Percentiles rank a stretch among this genome's conserved stretches.
These are phyloP conservation scores for Heterobasidion parviporum DNA, from an alignment of 1,284 basidiomycete species.

Conservation along the genomic window DNA sequence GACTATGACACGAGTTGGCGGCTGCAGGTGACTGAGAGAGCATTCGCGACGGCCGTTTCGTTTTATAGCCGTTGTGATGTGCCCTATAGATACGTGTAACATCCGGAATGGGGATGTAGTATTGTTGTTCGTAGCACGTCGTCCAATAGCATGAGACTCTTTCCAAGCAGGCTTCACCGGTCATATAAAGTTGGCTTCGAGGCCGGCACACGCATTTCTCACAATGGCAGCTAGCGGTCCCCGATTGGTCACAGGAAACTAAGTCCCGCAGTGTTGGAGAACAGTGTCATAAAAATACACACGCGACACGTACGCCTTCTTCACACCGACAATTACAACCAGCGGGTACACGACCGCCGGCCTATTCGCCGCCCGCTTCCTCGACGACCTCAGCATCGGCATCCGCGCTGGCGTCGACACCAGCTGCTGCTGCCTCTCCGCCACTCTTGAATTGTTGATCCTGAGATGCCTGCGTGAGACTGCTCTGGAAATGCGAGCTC, in stretches of 20 bases:
- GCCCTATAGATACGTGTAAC: neutral
- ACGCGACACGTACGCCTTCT: too few relatives aligned
- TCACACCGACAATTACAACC: neutral
- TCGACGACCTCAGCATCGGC: conserved; percentile 8
- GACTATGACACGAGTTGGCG: too few relatives aligned
- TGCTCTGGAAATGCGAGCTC: conserved; percentile 79
- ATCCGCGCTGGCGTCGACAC: conserved; percentile 14
- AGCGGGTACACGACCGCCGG: neutral
- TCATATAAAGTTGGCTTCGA: neutral
- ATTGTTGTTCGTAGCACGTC: neutral
- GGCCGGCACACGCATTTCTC: neutral
- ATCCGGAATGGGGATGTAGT: neutral
- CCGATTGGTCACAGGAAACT: too few relatives aligned
- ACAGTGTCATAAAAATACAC: too few relatives aligned
- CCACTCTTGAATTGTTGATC: conserved; percentile 71
- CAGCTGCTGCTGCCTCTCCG: conserved; percentile 23
- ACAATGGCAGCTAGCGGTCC: neutral
- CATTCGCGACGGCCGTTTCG: neutral
- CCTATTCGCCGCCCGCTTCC: neutral
- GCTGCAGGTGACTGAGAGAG: too few relatives aligned
- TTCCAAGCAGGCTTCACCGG: neutral
- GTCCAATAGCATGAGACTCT: neutral
- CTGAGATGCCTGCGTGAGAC: conserved; percentile 72
- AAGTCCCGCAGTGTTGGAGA: too few relatives aligned
- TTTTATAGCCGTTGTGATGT: neutral